Evolutionary conservation across 2,329 filamentous ascomycete species (phyloP).

Genomic region (Gaeumannomyces tritici): DNA sequence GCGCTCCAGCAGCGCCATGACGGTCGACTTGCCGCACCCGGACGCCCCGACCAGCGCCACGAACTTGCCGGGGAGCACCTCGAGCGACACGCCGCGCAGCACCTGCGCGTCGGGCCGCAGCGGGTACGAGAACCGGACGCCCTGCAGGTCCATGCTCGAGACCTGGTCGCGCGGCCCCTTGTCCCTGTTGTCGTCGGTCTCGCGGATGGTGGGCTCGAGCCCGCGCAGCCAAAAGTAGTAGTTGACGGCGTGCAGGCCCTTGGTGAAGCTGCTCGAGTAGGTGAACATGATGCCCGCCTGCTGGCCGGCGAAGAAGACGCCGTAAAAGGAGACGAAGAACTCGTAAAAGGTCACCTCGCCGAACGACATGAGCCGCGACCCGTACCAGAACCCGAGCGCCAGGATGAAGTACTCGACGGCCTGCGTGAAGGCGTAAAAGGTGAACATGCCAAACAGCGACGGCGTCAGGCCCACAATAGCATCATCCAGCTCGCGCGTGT

Average conservation of each 20-base stretch:
- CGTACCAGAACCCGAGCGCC: conserved; percentile 31
- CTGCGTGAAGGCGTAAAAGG: conserved; percentile 25
- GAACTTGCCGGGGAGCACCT: conserved; percentile 35
- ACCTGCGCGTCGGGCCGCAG: conserved; percentile 28
- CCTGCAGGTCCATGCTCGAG: conserved; percentile 34
- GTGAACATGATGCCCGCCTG: conserved; percentile 29
- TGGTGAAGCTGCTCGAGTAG: conserved; percentile 43
- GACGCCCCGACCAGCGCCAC: conserved; percentile 45
- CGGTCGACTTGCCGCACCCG: conserved; percentile 52
- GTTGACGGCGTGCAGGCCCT: conserved; percentile 36
- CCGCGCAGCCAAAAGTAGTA: conserved; percentile 39
- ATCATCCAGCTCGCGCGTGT: conserved; percentile 21
- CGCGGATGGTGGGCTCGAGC: conserved; percentile 29
- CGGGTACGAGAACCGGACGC: conserved; percentile 57
- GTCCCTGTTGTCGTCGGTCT: conserved; percentile 28
- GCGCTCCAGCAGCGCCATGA: conserved; percentile 40
- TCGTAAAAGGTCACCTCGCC: conserved; percentile 28
- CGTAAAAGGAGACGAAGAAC: conserved; percentile 42
- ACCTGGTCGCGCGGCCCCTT: conserved; percentile 19
- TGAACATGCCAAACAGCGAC: conserved; percentile 18
- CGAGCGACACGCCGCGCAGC: conserved; percentile 26
- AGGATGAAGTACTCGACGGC: conserved; percentile 30
- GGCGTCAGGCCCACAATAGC: conserved; percentile 16
- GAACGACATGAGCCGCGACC: conserved; percentile 24
- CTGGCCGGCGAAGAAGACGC: conserved; percentile 35